Evolutionary conservation across 2,329 filamentous ascomycete genomes (phyloP).

Genomic region (Nemania serpens): DNA sequence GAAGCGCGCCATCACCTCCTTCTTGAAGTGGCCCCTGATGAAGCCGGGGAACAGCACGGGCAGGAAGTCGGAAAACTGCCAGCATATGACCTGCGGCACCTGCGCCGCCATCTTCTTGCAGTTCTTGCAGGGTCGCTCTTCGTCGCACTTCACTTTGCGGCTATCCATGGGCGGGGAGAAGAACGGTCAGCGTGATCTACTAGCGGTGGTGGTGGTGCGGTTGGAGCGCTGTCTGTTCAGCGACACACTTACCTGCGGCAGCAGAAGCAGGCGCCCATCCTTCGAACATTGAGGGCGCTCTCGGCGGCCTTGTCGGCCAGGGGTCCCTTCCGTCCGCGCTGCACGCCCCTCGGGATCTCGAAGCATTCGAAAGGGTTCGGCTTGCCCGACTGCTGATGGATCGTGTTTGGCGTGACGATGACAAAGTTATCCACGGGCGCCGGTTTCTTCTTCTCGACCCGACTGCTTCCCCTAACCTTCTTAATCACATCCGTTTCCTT

Average conservation of each 20-base stretch:
- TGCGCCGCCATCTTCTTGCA: slow-evolving; percentile 57
- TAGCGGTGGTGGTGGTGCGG: background rate
- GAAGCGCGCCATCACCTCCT: slow-evolving; percentile 55
- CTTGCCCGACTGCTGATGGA: slow-evolving; percentile 55
- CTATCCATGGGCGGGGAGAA: slow-evolving; percentile 34
- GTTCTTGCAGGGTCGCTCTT: slow-evolving; percentile 59
- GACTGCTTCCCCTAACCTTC: slow-evolving; percentile 48
- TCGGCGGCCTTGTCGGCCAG: slow-evolving; percentile 59
- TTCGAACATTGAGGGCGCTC: slow-evolving; percentile 58
- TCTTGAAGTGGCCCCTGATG: slow-evolving; percentile 55
- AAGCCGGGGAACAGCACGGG: slow-evolving; percentile 57
- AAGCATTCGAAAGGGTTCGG: slow-evolving; percentile 61
- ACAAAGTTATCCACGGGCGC: slow-evolving; percentile 54
- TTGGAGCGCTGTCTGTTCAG: slow-evolving; percentile 3
- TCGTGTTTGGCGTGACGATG: slow-evolving; percentile 59
- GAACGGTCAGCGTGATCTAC: slow-evolving; percentile 8
- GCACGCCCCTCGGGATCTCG: slow-evolving; percentile 56
- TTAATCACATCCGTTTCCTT: slow-evolving; percentile 45
- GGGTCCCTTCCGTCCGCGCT: slow-evolving; percentile 61
- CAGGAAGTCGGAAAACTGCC: slow-evolving; percentile 62
- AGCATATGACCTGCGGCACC: slow-evolving; percentile 61
- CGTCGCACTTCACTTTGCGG: slow-evolving; percentile 63
- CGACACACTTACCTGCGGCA: slow-evolving; percentile 48
- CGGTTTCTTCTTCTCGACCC: slow-evolving; percentile 53
- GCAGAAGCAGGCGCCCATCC: slow-evolving; percentile 62